Evolutionary conservation across 495 filamentous ascomycete species (phyloP), one percentile per base, ranked within the genome.

Genomic region (Xeromyces bisporus): DNA sequence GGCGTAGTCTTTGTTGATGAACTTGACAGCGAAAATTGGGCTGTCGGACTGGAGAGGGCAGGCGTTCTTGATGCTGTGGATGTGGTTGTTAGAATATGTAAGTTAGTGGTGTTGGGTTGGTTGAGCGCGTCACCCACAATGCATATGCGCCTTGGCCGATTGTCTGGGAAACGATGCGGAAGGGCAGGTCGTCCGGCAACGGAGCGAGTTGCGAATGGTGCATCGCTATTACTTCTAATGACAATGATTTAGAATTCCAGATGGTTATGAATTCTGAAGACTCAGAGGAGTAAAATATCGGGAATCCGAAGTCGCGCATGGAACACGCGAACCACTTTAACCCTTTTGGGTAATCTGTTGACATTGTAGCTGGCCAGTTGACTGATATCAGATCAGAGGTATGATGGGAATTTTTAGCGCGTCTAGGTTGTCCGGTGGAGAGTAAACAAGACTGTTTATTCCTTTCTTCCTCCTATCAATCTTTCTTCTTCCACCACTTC

Each of bases 61-160:
- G 17, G 87, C 89, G 62, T 94, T 97, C 54, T 92, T 93, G 46
- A 97, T 87, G 39, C 87, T 96, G 25, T 18, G 26, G 7, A 28
- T 10, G n/a, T n/a, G n/a, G n/a, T n/a, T n/a, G n/a, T n/a, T 20
- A 26, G 29, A 23, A 41, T 34, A 11, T 29, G 36, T 14, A 41
- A 39, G 23, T 27, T 28, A 39, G 37, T 18, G 28, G 32, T 18
- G 11, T 31, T 7, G 13, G 6, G 26, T 6, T n/a, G 11, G 29
- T 11, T 5, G 23, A 29, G 9, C 7, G 18, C 27, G 27, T 31
- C 33, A 59, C 77, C 56, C 55, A 94, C 89, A 81, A 93, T 43
- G 89, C 89, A 70, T 97, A 97, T 33, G 89, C 89, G 38, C 89
- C 89, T 53, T 80, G 73, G 26, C 89, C 89, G 41, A 97, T 93